Base-by-base conservation (phyloP, 768 basidiomycete genomes). In the Termitomyces sp. region DNA sequence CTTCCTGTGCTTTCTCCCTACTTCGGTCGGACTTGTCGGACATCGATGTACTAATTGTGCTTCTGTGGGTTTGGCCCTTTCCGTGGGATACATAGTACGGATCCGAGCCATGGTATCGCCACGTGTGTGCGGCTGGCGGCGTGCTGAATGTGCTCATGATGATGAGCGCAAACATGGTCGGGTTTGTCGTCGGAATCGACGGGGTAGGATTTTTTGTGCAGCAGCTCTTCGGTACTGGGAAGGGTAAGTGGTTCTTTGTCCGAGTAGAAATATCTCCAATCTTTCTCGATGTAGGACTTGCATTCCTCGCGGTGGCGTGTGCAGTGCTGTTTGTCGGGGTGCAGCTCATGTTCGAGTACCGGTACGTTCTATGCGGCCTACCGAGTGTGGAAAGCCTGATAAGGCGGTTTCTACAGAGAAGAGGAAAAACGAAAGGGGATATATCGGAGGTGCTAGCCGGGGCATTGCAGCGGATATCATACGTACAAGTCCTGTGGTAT, bases 281-380 rank as follows among this genome's bases (percentile, higher is more conserved):
- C 55, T 46, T 23, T 45, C 1, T n/a, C 37, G 38, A 6, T 41
- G 46, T 55, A 92, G 91, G 91, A 6, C 56, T 88, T 41, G 70
- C 69, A 14, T 97, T 94, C 70, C 68, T 93, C 58, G 48, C 80
- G 0, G 67, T 78, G 5, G 84, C 85, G 0, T 79, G 80, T 49
- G 74, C 64, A 1, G 85, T 84, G 64, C 45, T 98, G 12, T 98
- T 95, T 65, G 78, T 92, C 21, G 91, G 80, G 2, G 85, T 83
- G 1, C 96, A 98, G 65, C 67, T 96, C 45, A 97, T 98, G 96
- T 93, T 98, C 58, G 96, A 98, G 66, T 98, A 98, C 70, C 76
- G 92, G 91, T 89, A 60, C 19, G 86, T 74, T 49, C 17, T 35
- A 19, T 19, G 9, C 1, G 26, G 6, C 21, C 5, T 50, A 23